These are phyloP conservation scores for Acorus gramineus DNA, from an alignment of 106 monocot species.

Conservation along the genomic window DNA sequence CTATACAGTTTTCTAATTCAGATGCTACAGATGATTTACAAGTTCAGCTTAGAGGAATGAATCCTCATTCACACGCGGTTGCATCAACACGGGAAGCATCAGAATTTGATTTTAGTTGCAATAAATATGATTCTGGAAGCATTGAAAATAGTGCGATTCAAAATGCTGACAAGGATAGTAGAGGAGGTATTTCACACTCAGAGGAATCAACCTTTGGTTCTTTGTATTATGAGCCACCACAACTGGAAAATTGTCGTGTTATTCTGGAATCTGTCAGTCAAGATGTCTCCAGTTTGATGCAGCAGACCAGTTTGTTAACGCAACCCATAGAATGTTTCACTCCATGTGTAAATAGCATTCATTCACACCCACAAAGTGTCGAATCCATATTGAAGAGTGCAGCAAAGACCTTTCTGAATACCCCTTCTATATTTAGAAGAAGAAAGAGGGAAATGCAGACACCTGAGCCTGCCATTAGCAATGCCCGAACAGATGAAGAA, in stretches of 20 bases:
- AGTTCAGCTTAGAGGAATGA: background rate
- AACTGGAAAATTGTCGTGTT: constrained; percentile 17
- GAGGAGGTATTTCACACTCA: constrained; percentile 1
- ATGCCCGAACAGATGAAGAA: background rate
- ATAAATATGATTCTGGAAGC: constrained; percentile 5
- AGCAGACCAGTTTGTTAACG: background rate
- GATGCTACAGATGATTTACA: constrained; percentile 11
- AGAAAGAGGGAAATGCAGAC: constrained; percentile 25
- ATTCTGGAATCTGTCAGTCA: constrained; percentile 15
- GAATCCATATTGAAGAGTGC: constrained; percentile 43
- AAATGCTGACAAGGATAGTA: constrained; percentile 4
- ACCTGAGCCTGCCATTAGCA: constrained; percentile 13
- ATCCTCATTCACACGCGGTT: constrained; percentile 13
- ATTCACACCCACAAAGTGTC: constrained; percentile 5
- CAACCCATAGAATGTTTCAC: constrained; percentile 15
- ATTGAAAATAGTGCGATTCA: constrained; percentile 6
- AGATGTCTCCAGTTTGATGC: constrained; percentile 5
- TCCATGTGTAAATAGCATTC: constrained; percentile 6
- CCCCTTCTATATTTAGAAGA: constrained; percentile 62
- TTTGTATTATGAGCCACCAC: constrained; percentile 45
- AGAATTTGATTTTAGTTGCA: constrained; percentile 11
- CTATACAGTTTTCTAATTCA: constrained; percentile 5
- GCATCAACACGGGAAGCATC: constrained; percentile 1
- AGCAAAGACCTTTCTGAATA: constrained; percentile 55
- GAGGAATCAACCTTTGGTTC: constrained; percentile 19